These are phyloP conservation scores for Ceratobasidium theobromae DNA, from an alignment of 1,284 basidiomycete species.

Conservation along the genomic window DNA sequence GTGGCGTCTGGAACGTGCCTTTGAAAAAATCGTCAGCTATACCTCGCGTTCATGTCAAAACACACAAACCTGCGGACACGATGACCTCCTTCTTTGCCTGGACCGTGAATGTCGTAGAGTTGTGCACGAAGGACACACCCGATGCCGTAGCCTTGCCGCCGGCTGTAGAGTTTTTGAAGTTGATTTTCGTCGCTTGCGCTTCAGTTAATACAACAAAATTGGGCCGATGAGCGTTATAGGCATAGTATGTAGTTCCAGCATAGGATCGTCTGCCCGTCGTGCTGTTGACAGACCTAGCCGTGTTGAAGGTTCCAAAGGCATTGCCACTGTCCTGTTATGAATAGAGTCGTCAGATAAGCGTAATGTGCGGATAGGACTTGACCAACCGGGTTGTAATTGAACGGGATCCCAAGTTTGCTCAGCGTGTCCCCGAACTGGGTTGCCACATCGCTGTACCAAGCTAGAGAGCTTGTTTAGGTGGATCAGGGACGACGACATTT, in stretches of 20 bases:
- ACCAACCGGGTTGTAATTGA: slow-evolving; percentile 28
- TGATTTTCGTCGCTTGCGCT: slow-evolving; percentile 40
- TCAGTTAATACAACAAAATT: slow-evolving; percentile 41
- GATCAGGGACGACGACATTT: background rate
- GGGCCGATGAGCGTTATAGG: slow-evolving; percentile 35
- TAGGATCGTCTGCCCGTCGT: slow-evolving; percentile 41
- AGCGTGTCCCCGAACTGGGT: slow-evolving; percentile 30
- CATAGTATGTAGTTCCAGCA: slow-evolving; percentile 40
- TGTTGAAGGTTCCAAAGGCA: slow-evolving; percentile 30
- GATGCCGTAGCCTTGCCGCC: slow-evolving; percentile 37
- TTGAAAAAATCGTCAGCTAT: background rate
- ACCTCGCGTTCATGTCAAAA: background rate
- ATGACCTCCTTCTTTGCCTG: slow-evolving; percentile 45
- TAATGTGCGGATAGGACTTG: background rate
- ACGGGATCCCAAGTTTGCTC: slow-evolving; percentile 16
- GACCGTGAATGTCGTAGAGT: slow-evolving; percentile 38
- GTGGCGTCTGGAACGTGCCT: slow-evolving; percentile 48
- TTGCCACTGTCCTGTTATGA: slow-evolving; percentile 3
- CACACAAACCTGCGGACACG: slow-evolving; percentile 44
- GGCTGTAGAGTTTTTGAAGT: slow-evolving; percentile 34
- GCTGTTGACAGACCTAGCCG: slow-evolving; percentile 35
- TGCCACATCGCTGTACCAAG: slow-evolving; percentile 33
- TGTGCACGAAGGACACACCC: slow-evolving; percentile 40
- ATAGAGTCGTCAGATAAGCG: background rate
- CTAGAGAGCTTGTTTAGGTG: background rate